Percentiles rank a stretch among this genome's conserved stretches.
Conservation (phyloP, 2,329 filamentous ascomycete species). For the Sarocladium kiliense region DNA sequence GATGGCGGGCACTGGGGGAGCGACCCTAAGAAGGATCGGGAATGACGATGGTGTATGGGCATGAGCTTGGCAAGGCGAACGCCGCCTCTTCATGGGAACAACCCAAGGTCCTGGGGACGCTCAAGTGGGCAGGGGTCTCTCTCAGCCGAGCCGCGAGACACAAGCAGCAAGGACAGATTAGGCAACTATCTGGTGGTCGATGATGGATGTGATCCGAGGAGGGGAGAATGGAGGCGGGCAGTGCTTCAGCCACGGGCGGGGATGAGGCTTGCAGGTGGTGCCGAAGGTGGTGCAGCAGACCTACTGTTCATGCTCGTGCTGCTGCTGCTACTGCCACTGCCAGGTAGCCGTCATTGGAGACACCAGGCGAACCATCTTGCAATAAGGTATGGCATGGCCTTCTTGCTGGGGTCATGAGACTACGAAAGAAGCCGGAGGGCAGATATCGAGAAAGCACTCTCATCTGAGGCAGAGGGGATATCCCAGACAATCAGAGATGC, state of each 20-base stretch:
- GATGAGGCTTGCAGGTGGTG: background rate
- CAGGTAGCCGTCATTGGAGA: no score
- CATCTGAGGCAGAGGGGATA: no score
- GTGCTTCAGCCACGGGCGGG: background rate
- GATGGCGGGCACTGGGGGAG: no score
- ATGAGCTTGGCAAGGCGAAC: conserved; percentile 1
- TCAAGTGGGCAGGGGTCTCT: background rate
- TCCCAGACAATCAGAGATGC: no score
- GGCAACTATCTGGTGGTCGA: background rate
- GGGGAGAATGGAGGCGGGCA: background rate
- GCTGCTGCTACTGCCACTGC: no score
- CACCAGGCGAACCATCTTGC: no score
- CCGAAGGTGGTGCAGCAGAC: background rate
- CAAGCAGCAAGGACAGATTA: background rate
- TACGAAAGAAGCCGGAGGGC: no score
- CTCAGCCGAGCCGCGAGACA: background rate
- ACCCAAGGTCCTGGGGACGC: no score
- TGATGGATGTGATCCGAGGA: background rate
- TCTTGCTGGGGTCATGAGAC: no score
- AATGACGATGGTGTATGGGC: conserved; percentile 1
- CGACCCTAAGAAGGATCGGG: background rate
- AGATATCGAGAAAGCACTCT: no score
- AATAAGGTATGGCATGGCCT: no score
- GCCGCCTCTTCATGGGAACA: background rate
- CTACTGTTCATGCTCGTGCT: no score